Conservation (phyloP, 2,329 filamentous ascomycete genomes). For the Colletotrichum theobromicola region DNA sequence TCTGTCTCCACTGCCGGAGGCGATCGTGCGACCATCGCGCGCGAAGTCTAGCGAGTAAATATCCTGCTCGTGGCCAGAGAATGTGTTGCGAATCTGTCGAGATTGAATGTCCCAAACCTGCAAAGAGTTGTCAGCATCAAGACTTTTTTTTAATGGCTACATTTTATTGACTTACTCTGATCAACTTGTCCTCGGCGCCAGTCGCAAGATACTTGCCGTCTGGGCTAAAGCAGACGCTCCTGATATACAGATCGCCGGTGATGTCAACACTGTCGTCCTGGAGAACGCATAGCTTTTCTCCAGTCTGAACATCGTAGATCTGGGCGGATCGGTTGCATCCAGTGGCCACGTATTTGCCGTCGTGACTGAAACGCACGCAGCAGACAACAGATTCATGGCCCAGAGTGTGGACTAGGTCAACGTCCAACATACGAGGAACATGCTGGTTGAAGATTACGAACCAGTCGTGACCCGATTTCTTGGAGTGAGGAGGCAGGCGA, state of each 20-base stretch:
- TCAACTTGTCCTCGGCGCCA: slow-evolving; percentile 96
- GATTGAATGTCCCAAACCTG: slow-evolving; percentile 93
- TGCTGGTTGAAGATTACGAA: slow-evolving; percentile 96
- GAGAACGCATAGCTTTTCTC: slow-evolving; percentile 86
- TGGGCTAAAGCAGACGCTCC: slow-evolving; percentile 98
- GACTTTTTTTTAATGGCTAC: neutral
- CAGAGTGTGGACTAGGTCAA: slow-evolving; percentile 92
- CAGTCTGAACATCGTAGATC: slow-evolving; percentile 91
- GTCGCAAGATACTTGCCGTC: slow-evolving; percentile 94
- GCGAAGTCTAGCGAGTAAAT: slow-evolving; percentile 98
- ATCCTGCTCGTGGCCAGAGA: slow-evolving; percentile 97
- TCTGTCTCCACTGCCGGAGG: slow-evolving; percentile 92
- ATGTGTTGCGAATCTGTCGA: slow-evolving; percentile 87
- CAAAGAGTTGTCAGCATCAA: slow-evolving; percentile 18
- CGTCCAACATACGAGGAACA: slow-evolving; percentile 87
- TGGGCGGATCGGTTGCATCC: slow-evolving; percentile 99
- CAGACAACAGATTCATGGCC: slow-evolving; percentile 96
- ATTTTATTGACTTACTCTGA: slow-evolving; percentile 70
- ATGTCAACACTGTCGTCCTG: slow-evolving; percentile 89
- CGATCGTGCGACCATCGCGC: slow-evolving; percentile 90
- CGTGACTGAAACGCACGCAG: slow-evolving; percentile 95
- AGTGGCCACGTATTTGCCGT: slow-evolving; percentile 94
- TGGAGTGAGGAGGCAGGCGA: slow-evolving; percentile 81
- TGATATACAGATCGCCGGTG: slow-evolving; percentile 92
- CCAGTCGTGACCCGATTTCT: slow-evolving; percentile 92